These are phyloP conservation scores for Tuber umbilicatum DNA, from an alignment of 495 filamentous ascomycete genomes.

Conservation along the genomic window DNA sequence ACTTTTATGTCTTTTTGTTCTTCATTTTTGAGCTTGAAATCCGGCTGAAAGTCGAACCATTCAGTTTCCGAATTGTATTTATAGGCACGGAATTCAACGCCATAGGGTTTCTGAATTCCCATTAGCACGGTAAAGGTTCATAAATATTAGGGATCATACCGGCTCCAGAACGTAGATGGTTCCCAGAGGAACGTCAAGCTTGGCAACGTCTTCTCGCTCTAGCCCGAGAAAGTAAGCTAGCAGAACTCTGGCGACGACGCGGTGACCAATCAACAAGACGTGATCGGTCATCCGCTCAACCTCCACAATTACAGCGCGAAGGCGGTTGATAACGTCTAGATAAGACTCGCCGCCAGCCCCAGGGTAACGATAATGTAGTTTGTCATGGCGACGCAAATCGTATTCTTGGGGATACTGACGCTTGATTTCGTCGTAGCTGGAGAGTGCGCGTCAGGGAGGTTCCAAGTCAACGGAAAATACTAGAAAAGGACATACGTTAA, in stretches of 20 bases:
- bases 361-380: conserved; percentile 89
- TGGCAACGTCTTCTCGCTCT: conserved; percentile 79
- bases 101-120: conserved; percentile 68
- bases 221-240: conserved; percentile 94
- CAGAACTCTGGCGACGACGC: conserved; percentile 81
- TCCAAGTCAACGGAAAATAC: too few relatives aligned
- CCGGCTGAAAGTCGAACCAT: conserved; percentile 74
- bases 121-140: neutral
- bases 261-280: conserved; percentile 81
- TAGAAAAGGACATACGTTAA: conserved; percentile 51
- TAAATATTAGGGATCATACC: conserved; percentile 33
- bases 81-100: conserved; percentile 92
- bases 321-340: conserved; percentile 89
- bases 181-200: conserved; percentile 84
- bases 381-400: conserved; percentile 63
- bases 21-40: conserved; percentile 47
- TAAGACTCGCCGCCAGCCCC: conserved; percentile 94
- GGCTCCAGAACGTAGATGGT: conserved; percentile 90
- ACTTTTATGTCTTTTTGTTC: conserved; percentile 38
- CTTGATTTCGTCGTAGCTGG: conserved; percentile 76
- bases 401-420: conserved; percentile 69
- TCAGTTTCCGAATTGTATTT: conserved; percentile 67
- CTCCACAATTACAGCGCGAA: conserved; percentile 93
- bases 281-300: conserved; percentile 96
- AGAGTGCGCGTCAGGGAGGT: neutral